Base-by-base conservation (phyloP, 306 rosid genomes). In the Cucurbita maxima region DNA sequence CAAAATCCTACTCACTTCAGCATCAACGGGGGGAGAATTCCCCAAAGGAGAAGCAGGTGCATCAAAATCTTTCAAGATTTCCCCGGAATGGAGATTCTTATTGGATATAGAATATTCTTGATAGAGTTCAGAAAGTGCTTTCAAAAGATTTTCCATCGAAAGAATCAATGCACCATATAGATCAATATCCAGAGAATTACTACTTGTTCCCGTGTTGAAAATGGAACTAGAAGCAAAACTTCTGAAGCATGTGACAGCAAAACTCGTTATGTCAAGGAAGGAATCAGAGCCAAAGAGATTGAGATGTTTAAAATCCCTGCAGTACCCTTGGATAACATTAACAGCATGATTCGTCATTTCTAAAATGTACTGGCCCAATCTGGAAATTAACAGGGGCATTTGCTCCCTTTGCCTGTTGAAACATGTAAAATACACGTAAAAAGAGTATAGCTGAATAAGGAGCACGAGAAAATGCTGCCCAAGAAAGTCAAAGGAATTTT, bases 181-280 rank as follows among this genome's bases (percentile, higher is more conserved):
- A 63, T 69, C 76, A 77, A 58, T 48, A 69, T 80, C 88, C 71
- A 74, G 20, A 73, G 71, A 76, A 73, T 81, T 86, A 75, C 71
- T 76, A 81, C 85, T 86, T 55, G 75, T 80, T 86, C 72, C 56
- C 73, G 77, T 72, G 11, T 43, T 72, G 78, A 88, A 88, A 71
- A 93, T 74, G 45, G 93, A 91, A 68, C 92, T 84, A 48, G 80
- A 82, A 82, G 88, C 77, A 78, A 90, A 88, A 84, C 90, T 72
- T 74, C 67, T 81, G 15, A 93, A 76, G 77, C 92, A 86, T 76
- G 86, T 76, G 78, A 76, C 74, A 71, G 83, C 77, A 74, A 83
- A 76, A 56, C 77, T 80, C 22, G 79, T 76, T 79, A 82, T 85
- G 75, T 81, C 84, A 80, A 77, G 77, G 67, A 75, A 8, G 43